phyloP scores from a whole-genome alignment of 441 rosid genomes.

The Eruca vesicaria region DNA sequence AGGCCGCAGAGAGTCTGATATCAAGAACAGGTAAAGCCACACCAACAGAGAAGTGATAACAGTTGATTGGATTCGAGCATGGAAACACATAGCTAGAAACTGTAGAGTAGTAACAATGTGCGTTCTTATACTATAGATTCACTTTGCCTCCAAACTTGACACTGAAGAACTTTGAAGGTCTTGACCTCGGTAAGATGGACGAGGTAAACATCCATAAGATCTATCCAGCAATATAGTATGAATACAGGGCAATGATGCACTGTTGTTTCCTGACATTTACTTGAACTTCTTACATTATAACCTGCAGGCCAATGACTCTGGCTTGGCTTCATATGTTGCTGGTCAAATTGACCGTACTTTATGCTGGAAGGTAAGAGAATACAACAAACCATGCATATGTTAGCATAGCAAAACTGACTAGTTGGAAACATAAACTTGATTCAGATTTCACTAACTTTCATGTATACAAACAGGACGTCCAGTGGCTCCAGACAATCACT shows the following conservation, averaged over 20 bases:
- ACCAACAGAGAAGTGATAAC: background rate
- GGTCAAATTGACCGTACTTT: constrained; percentile 63
- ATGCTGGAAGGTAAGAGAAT: constrained; percentile 51
- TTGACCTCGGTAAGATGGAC: constrained; percentile 84
- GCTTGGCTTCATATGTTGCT: constrained; percentile 62
- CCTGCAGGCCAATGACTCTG: constrained; percentile 51
- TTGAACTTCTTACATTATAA: background rate
- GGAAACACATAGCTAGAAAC: background rate
- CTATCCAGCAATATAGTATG: background rate
- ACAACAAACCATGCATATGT: background rate
- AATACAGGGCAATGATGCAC: background rate
- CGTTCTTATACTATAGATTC: constrained; percentile 48
- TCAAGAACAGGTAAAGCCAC: constrained; percentile 55
- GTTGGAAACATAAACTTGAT: background rate
- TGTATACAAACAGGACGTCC: constrained; percentile 41
- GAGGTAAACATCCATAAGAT: constrained; percentile 39
- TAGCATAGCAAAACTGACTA: background rate
- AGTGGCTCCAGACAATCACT: constrained; percentile 70
- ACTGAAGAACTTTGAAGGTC: constrained; percentile 89
- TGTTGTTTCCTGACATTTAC: background rate
- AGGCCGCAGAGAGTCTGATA: constrained; percentile 66
- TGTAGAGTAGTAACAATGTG: background rate
- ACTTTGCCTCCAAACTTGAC: constrained; percentile 70
- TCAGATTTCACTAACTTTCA: background rate
- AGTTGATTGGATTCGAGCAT: background rate